These are phyloP conservation scores for Ophiostoma tasmaniense DNA, from an alignment of 2,329 filamentous ascomycete genomes.

Conservation along the genomic window DNA sequence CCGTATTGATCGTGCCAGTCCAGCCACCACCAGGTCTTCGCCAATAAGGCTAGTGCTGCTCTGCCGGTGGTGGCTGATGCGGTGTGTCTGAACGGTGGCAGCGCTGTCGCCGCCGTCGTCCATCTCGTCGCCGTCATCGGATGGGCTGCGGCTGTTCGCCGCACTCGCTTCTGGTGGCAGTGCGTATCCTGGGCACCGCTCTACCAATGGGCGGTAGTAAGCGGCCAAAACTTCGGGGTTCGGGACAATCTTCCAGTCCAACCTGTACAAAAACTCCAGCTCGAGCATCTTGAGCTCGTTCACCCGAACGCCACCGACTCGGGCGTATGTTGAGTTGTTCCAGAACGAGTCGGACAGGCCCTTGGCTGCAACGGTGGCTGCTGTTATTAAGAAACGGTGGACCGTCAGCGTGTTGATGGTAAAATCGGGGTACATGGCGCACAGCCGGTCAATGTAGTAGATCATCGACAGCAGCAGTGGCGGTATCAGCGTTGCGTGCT, in stretches of 20 bases:
- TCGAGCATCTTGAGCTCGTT: slow-evolving; percentile 85
- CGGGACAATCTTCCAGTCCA: slow-evolving; percentile 96
- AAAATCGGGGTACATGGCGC: slow-evolving; percentile 84
- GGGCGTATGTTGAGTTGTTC: slow-evolving; percentile 94
- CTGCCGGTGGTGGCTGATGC: slow-evolving; percentile 10
- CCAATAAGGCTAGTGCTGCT: slow-evolving; percentile 19
- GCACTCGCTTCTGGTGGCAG: slow-evolving; percentile 34
- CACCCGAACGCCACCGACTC: slow-evolving; percentile 85
- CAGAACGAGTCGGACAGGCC: slow-evolving; percentile 94
- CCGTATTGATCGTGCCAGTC: slow-evolving; percentile 8
- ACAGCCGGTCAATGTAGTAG: slow-evolving; percentile 94
- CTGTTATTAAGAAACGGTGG: slow-evolving; percentile 92
- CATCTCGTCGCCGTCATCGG: slow-evolving; percentile 22
- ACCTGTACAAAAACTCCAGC: slow-evolving; percentile 81
- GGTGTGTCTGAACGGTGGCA: slow-evolving; percentile 25
- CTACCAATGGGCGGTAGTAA: slow-evolving; percentile 84
- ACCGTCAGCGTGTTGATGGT: slow-evolving; percentile 95
- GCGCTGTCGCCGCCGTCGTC: slow-evolving; percentile 29
- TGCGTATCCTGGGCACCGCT: slow-evolving; percentile 48
- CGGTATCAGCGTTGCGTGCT: slow-evolving; percentile 86
- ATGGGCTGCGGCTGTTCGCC: neutral
- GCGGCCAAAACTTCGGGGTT: slow-evolving; percentile 88
- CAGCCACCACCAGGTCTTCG: slow-evolving; percentile 15
- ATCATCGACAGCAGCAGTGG: slow-evolving; percentile 97
- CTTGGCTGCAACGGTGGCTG: slow-evolving; percentile 91